phyloP scores from a whole-genome alignment of 129 eudicot genomes.

The Calendula officinalis region DNA sequence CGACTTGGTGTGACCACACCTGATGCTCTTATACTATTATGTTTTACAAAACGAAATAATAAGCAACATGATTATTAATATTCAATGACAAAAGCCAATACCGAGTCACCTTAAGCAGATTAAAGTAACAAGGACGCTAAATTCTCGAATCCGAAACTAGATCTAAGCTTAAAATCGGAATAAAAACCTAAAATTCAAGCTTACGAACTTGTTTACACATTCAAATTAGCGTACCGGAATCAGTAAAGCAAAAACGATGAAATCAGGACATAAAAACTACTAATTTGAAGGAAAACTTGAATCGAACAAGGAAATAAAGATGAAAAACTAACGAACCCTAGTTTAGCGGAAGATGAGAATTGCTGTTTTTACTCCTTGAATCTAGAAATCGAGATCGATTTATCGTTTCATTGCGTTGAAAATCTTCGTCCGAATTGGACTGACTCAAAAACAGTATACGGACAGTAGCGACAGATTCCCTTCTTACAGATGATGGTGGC shows the following conservation, averaged over 20 bases:
- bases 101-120: background rate
- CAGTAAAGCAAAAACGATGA: background rate
- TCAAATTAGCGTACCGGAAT: constrained; percentile 13
- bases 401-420: constrained; percentile 28
- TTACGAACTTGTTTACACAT: constrained; percentile 14
- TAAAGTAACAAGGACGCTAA: background rate
- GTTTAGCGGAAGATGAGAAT: constrained; percentile 7
- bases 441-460: constrained; percentile 7
- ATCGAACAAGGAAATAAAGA: background rate
- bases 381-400: constrained; percentile 18
- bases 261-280: too few species aligned
- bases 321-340: constrained; percentile 19
- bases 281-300: background rate
- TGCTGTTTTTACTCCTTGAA: constrained; percentile 11
- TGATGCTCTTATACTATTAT: background rate
- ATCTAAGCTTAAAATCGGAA: constrained; percentile 1
- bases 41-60: background rate
- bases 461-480: constrained; percentile 26
- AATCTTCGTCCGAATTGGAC: background rate
- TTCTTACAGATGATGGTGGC: constrained; percentile 4
- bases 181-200: background rate
- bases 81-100: background rate
- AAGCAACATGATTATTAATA: background rate
- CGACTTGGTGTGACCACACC: too few species aligned
- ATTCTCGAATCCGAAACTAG: constrained; percentile 14